phyloP scores from a whole-genome alignment of 371 early-diverging fungal genomes.

The Lichtheimia corymbifera region DNA sequence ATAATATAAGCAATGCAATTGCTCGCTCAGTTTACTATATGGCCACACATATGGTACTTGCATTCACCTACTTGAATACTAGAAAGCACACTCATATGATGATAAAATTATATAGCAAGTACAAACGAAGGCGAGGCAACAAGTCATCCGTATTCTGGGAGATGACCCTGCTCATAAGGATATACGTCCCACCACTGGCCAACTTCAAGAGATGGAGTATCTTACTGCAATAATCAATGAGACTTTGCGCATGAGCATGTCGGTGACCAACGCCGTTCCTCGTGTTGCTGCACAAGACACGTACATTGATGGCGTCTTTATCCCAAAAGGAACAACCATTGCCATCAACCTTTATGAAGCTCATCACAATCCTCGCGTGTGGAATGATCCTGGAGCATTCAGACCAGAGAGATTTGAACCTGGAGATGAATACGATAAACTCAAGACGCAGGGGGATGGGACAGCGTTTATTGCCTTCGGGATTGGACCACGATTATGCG shows the following conservation, averaged over 20 bases:
- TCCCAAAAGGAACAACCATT: constrained; percentile 21
- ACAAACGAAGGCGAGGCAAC: constrained; percentile 51
- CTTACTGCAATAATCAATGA: constrained; percentile 24
- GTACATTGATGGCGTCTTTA: constrained; percentile 12
- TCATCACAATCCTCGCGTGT: constrained; percentile 22
- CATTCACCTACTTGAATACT: not conserved
- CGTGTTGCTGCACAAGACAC: constrained; percentile 17
- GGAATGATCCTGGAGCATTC: constrained; percentile 23
- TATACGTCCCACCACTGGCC: constrained; percentile 31
- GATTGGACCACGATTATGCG: constrained; percentile 40
- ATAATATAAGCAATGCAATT: constrained; percentile 30
- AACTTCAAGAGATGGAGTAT: constrained; percentile 18
- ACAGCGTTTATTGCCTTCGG: constrained; percentile 18
- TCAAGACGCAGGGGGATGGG: not conserved
- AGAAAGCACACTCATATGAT: not conserved
- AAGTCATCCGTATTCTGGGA: constrained; percentile 54
- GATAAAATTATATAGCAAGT: constrained; percentile 24
- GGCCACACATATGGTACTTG: constrained; percentile 7
- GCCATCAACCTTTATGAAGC: constrained; percentile 12
- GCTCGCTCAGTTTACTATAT: constrained; percentile 24
- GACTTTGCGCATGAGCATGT: constrained; percentile 11
- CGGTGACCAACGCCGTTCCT: constrained; percentile 11
- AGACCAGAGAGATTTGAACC: constrained; percentile 21
- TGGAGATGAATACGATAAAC: constrained; percentile 10
- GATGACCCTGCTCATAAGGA: constrained; percentile 33